These are phyloP conservation scores for Kingdonia uniflora DNA, from an alignment of 164 flowering plant genomes.

Conservation along the genomic window DNA sequence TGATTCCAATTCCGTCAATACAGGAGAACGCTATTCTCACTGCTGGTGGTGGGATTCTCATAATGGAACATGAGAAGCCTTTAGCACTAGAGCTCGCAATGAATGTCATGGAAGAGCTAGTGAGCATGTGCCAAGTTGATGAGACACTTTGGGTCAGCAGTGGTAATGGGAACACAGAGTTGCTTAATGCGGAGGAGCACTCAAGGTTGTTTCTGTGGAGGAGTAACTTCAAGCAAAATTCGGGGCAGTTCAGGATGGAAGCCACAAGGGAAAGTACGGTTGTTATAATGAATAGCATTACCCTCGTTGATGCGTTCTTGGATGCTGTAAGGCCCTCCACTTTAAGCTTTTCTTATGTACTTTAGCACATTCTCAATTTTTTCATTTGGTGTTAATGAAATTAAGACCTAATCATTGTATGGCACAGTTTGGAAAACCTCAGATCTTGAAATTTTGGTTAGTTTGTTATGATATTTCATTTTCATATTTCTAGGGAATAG, in stretches of 20 bases:
- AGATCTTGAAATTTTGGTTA: too few species aligned
- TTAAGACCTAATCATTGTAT: too few species aligned
- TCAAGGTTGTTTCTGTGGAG: slow-evolving; percentile 63
- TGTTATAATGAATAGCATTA: slow-evolving; percentile 84
- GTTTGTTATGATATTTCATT: too few species aligned
- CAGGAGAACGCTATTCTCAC: slow-evolving; percentile 26
- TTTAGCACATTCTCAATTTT: too few species aligned
- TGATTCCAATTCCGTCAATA: slow-evolving; percentile 30
- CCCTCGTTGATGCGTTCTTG: slow-evolving; percentile 71
- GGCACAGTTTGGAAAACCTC: too few species aligned
- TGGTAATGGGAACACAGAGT: slow-evolving; percentile 27
- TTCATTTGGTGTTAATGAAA: slow-evolving; percentile 1
- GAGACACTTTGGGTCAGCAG: slow-evolving; percentile 68
- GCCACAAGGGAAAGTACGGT: slow-evolving; percentile 59
- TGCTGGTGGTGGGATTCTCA: slow-evolving; percentile 17
- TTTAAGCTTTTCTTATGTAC: background rate
- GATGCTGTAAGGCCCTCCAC: slow-evolving; percentile 61
- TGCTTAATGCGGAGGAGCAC: slow-evolving; percentile 67
- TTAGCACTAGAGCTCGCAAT: slow-evolving; percentile 69
- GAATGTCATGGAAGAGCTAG: slow-evolving; percentile 49
- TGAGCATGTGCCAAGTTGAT: slow-evolving; percentile 46
- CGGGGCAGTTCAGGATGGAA: slow-evolving; percentile 42
- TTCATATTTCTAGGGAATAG: too few species aligned
- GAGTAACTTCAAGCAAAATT: slow-evolving; percentile 26
- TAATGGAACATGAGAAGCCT: slow-evolving; percentile 62